Evolutionary conservation across 768 basidiomycete genomes (phyloP).

Genomic region (Neoboletus magnificus): DNA sequence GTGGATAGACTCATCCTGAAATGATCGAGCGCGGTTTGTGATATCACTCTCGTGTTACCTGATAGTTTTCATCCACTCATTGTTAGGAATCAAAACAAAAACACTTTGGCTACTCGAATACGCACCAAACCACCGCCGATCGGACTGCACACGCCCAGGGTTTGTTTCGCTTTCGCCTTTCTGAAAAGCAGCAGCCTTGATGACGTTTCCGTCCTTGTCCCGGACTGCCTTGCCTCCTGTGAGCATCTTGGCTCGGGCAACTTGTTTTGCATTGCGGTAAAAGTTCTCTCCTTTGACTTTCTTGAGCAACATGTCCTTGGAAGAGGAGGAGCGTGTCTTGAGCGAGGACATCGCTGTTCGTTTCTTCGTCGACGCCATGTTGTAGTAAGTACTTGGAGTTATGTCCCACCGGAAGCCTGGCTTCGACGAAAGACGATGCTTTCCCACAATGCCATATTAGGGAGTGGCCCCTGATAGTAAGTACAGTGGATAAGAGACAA

Average conservation of each 20-base stretch:
- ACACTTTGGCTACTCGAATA: conserved; percentile 8
- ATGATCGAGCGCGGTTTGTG: conserved; percentile 93
- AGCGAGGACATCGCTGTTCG: conserved; percentile 24
- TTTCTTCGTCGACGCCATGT: conserved; percentile 33
- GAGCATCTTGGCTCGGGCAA: conserved; percentile 83
- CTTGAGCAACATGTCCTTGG: conserved; percentile 53
- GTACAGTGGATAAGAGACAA: background rate
- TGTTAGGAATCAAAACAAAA: conserved; percentile 4
- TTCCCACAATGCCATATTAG: conserved; percentile 13
- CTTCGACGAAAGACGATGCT: background rate
- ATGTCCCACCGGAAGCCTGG: background rate
- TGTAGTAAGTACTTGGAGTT: background rate
- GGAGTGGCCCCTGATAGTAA: background rate
- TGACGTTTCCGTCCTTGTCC: conserved; percentile 89
- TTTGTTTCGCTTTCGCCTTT: conserved; percentile 90
- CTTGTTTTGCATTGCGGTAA: conserved; percentile 94
- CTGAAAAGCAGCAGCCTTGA: conserved; percentile 92
- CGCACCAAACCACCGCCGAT: conserved; percentile 96
- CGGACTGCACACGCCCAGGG: conserved; percentile 90
- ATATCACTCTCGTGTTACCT: conserved; percentile 99
- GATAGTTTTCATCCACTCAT: conserved; percentile 3
- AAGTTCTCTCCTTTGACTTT: conserved; percentile 95
- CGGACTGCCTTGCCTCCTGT: conserved; percentile 88
- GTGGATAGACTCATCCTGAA: conserved; percentile 85
- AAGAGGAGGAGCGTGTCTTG: conserved; percentile 42